Conservation (phyloP, 768 basidiomycete genomes). For the Austroboletus eburneus region DNA sequence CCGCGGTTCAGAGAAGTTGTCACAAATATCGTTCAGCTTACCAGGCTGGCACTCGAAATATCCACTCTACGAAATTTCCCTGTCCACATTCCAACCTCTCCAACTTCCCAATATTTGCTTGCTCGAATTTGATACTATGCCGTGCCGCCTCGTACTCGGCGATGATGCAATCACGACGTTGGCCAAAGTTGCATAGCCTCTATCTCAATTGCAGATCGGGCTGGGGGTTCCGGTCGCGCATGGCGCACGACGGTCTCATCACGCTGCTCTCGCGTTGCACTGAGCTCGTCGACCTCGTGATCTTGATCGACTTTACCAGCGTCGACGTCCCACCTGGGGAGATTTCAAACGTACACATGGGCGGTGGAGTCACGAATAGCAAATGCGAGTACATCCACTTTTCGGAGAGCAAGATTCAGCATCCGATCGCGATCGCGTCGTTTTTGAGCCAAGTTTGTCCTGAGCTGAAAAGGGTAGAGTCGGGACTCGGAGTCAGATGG, state of each 20-base stretch:
- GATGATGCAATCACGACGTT: conserved; percentile 17
- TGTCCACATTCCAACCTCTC: conserved; percentile 19
- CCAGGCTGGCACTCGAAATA: background rate
- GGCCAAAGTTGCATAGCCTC: conserved; percentile 10
- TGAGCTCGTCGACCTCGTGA: conserved; percentile 7
- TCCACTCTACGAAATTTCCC: conserved; percentile 3
- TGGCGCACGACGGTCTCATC: conserved; percentile 21
- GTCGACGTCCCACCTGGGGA: conserved; percentile 8
- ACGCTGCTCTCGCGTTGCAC: conserved; percentile 16
- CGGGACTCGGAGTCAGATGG: conserved; percentile 14
- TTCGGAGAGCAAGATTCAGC: conserved; percentile 18
- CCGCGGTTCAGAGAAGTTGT: conserved; percentile 10
- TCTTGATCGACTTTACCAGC: conserved; percentile 19
- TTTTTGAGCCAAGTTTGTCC: conserved; percentile 27
- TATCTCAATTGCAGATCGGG: conserved; percentile 17
- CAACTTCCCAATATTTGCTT: conserved; percentile 2
- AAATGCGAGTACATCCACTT: conserved; percentile 12
- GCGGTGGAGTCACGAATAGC: conserved; percentile 9
- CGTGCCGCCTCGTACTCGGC: conserved; percentile 18
- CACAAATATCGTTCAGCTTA: conserved; percentile 8
- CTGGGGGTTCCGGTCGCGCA: conserved; percentile 15
- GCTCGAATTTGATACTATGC: conserved; percentile 18
- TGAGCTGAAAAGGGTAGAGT: conserved; percentile 5
- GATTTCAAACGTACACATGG: background rate
- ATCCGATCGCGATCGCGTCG: conserved; percentile 19